Conservation (phyloP, 805 yeast species). For the Metschnikowia baotianmanensis region DNA sequence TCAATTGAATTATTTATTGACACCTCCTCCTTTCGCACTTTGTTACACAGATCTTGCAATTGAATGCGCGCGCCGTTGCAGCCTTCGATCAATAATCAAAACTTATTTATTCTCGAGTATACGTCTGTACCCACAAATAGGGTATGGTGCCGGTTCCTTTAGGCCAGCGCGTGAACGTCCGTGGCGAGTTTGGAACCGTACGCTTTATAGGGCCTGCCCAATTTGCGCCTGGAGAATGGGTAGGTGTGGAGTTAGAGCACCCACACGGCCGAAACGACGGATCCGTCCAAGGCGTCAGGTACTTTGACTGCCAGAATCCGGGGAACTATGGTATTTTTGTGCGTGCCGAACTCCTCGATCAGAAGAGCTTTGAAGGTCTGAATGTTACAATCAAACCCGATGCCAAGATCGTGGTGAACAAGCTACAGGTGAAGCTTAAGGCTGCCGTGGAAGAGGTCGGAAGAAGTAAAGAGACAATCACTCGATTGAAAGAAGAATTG, state of each 20-base stretch:
- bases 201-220: conserved; percentile 51
- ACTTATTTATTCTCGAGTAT: too few species aligned
- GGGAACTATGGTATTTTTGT: conserved; percentile 50
- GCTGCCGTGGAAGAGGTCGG: conserved; percentile 26
- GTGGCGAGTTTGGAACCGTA: conserved; percentile 44
- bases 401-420: conserved; percentile 31
- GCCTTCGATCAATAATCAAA: too few species aligned
- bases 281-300: conserved; percentile 40
- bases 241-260: conserved; percentile 45
- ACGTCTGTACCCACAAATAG: too few species aligned
- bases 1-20: too few species aligned
- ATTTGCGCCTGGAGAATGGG: conserved; percentile 59
- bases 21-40: neutral
- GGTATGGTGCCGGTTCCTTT: conserved; percentile 9
- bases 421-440: conserved; percentile 47
- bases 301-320: conserved; percentile 37
- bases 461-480: conserved; percentile 20
- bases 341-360: conserved; percentile 32
- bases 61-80: neutral
- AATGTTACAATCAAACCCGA: conserved; percentile 11
- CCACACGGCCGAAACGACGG: conserved; percentile 51
- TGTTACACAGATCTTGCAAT: neutral
- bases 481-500: conserved; percentile 16
- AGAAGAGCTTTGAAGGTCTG: neutral
- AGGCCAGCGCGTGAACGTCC: conserved; percentile 36